Base-by-base conservation (phyloP, 108 stramenopile genomes). In the Epithemia pelagica region DNA sequence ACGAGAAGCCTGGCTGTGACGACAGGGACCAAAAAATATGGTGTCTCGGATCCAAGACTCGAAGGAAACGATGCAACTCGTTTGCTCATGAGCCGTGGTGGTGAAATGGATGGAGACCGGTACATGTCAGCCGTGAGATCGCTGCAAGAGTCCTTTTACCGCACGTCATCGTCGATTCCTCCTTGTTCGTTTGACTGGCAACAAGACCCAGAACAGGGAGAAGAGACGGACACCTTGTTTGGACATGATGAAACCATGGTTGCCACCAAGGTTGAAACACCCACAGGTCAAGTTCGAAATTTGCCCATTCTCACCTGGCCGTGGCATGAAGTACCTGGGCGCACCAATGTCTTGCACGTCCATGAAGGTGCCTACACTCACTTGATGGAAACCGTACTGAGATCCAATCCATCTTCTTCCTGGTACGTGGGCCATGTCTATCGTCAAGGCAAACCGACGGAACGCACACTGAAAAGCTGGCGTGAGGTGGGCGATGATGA, bases 241-340 rank as follows among this genome's bases (percentile, higher is more conserved):
- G n/a, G n/a, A n/a, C n/a, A n/a, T n/a, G n/a, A n/a, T n/a, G n/a
- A n/a, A n/a, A n/a, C n/a, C n/a, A n/a, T n/a, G n/a, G n/a, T n/a
- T n/a, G n/a, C n/a, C n/a, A n/a, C n/a, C n/a, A n/a, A n/a, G n/a
- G n/a, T n/a, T n/a, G n/a, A n/a, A n/a, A 58, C 21, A 32, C 2
- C 75, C 2, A 76, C 82, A 15, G 87, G 87, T 33, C 66, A 29
- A 30, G 66, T 88, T 1, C 32, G 15, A 54, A 67, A 84, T 59
- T 68, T 88, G 29, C 84, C 90, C 0, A 52, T 90, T 30, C 87
- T 82, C 74, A 70, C 86, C 51, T 86, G 85, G 10, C 69, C 74
- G 2, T 91, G 90, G 90, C 77, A 78, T 15, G 90, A 90, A 71
- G 69, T 84, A 3, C 90, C 87, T 0, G 90, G 90, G 26, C 74